Conservation (phyloP, 164 flowering plant genomes). For the Piper longum region DNA sequence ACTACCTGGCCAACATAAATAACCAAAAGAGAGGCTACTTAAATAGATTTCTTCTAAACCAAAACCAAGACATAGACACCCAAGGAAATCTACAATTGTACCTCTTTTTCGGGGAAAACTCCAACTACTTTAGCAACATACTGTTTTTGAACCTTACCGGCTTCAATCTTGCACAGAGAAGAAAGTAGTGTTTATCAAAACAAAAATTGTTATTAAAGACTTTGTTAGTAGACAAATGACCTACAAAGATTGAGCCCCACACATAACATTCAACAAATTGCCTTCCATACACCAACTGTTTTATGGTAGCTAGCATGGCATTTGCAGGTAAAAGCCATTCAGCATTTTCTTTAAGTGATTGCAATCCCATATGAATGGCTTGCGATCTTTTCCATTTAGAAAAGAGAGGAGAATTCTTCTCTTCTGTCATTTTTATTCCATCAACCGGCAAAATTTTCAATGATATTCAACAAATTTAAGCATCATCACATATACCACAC, state of each 20-base stretch:
- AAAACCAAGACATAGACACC: neutral
- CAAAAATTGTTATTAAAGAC: too few species aligned
- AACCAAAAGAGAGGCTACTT: neutral
- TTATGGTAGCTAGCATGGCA: too few species aligned
- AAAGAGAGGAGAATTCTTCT: too few species aligned
- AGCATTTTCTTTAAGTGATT: too few species aligned
- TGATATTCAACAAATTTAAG: too few species aligned
- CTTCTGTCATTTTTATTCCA: neutral
- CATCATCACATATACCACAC: neutral
- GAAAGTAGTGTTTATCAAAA: neutral
- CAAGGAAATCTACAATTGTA: constrained; percentile 10
- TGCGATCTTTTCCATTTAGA: too few species aligned
- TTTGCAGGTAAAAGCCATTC: too few species aligned
- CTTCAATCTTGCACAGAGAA: constrained; percentile 44
- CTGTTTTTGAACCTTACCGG: constrained; percentile 61
- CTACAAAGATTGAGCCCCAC: too few species aligned
- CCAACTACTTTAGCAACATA: constrained; percentile 86
- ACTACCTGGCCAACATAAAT: constrained; percentile 33
- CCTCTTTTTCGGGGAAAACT: constrained; percentile 83
- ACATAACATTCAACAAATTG: too few species aligned
- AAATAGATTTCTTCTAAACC: neutral
- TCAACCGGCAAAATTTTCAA: neutral
- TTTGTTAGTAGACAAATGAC: too few species aligned
- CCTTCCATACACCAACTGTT: too few species aligned
- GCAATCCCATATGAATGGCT: too few species aligned